Base-by-base conservation (phyloP, 352 stramenopile genomes). In the Phytopythium helicoides region DNA sequence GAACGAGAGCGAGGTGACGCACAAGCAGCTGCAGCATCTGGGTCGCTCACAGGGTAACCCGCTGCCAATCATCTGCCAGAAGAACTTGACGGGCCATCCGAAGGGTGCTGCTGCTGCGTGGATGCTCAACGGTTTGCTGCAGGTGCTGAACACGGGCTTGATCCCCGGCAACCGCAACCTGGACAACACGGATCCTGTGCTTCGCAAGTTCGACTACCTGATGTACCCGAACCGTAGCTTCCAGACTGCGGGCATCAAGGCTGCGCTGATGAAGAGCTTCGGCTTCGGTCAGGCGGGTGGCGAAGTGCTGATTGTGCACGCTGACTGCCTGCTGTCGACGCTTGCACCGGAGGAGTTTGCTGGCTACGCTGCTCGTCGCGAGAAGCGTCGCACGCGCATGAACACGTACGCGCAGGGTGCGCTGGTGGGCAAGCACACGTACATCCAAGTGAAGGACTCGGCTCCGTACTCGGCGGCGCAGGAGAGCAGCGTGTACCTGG, bases 1-100 rank as follows among this genome's bases (percentile, higher is more conserved):
- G 71, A 94, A 95, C 42, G 85, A 96, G 47, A 94, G 82, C 42
- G 83, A 92, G 23, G 85, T 96, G 44, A 89, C 81, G 0, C 82
- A 96, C 57, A 89, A 89, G 64, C 82, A 96, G 52, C 76, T 94
- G 47, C 44, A 66, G 56, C 84, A 93, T 52, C 64, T 95, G 8
- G 86, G 84, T 15, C 80, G 86, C 3, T 84, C 80, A 6, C 36
- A 54, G n/a, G 85, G 85, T 25, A 94, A 95, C 58, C 65, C 79
- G 25, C 54, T 95, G 34, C 79, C 80, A 14, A 71, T 94, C 9
- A 69, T 95, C 23, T 88, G 77, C 39, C 85, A 96, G 62, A 96
- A 94, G 66, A 77, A 76, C 57, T 53, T 93, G 22, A 95, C 86
- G 4, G 85, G 84, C 12, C 85, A 95, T 51, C 71, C 81, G 11